These are phyloP conservation scores for Penicillium hesseltinei DNA, from an alignment of 2,329 filamentous ascomycete species.

Conservation along the genomic window DNA sequence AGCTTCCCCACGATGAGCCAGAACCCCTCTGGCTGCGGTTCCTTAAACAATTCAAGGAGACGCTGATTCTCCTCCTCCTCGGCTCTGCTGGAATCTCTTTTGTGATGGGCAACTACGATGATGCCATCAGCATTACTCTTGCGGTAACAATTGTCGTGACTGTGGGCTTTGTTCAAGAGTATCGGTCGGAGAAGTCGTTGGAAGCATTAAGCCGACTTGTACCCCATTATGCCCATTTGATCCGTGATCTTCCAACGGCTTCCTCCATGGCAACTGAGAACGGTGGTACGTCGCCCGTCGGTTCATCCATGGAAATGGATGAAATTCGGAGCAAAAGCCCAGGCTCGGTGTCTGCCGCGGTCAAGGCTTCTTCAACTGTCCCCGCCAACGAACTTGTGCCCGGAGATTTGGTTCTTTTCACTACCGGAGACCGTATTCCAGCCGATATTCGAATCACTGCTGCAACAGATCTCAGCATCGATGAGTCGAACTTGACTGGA, in stretches of 20 bases:
- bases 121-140: constrained; percentile 91
- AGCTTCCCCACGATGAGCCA: constrained; percentile 88
- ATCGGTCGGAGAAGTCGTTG: constrained; percentile 93
- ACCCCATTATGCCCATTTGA: constrained; percentile 92
- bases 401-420: constrained; percentile 89
- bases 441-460: constrained; percentile 93
- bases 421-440: constrained; percentile 92
- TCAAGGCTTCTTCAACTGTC: constrained; percentile 79
- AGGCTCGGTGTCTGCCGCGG: constrained; percentile 59
- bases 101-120: constrained; percentile 87
- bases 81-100: constrained; percentile 85
- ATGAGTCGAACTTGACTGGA: constrained; percentile 94
- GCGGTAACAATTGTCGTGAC: constrained; percentile 96
- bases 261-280: constrained; percentile 22
- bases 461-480: constrained; percentile 85
- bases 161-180: constrained; percentile 96
- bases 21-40: constrained; percentile 96
- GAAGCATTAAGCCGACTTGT: constrained; percentile 92
- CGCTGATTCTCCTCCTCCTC: constrained; percentile 86
- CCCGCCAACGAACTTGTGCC: constrained; percentile 85
- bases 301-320: constrained; percentile 46
- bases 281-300: constrained; percentile 17
- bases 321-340: constrained; percentile 46
- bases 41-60: constrained; percentile 94
- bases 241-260: constrained; percentile 56